Evolutionary conservation across 2,329 filamentous ascomycete species (phyloP).

Genomic region (Zarea fungicola): DNA sequence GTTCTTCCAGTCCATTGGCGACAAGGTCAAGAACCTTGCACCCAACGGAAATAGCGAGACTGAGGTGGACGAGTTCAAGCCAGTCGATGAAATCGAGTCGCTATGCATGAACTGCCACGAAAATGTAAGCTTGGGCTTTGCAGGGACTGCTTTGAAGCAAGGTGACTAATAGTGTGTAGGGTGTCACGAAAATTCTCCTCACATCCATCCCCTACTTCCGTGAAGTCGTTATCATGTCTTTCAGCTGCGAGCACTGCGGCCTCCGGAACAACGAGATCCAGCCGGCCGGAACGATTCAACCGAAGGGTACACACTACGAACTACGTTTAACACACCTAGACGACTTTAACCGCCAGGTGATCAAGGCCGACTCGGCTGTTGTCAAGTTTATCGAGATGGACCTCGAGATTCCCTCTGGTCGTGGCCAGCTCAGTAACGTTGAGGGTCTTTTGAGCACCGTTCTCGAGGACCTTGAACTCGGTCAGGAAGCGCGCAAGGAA

Average conservation of each 20-base stretch:
- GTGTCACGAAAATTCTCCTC: slow-evolving; percentile 77
- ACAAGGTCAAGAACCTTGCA: slow-evolving; percentile 51
- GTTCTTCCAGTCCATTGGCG: slow-evolving; percentile 59
- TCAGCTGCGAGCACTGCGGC: slow-evolving; percentile 83
- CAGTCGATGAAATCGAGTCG: slow-evolving; percentile 68
- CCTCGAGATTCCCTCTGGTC: slow-evolving; percentile 85
- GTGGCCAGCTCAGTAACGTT: slow-evolving; percentile 88
- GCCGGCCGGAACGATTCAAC: slow-evolving; percentile 85
- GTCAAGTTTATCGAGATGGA: slow-evolving; percentile 89
- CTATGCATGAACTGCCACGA: slow-evolving; percentile 83
- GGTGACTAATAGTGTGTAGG: slow-evolving; percentile 47
- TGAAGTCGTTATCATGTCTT: slow-evolving; percentile 96
- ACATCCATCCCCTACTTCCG: slow-evolving; percentile 95
- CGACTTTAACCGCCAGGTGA: slow-evolving; percentile 80
- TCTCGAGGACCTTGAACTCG: slow-evolving; percentile 71
- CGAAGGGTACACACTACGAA: slow-evolving; percentile 78
- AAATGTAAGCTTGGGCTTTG: slow-evolving; percentile 50
- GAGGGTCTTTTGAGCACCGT: slow-evolving; percentile 80
- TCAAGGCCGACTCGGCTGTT: slow-evolving; percentile 83
- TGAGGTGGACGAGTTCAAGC: slow-evolving; percentile 43
- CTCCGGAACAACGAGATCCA: slow-evolving; percentile 93
- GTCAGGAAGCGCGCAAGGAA: slow-evolving; percentile 76
- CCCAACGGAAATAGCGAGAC: slow-evolving; percentile 30
- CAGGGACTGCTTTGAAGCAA: background rate
- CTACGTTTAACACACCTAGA: slow-evolving; percentile 66